Evolutionary conservation across 768 basidiomycete species (phyloP).

Genomic region (Dioszegia hungarica): DNA sequence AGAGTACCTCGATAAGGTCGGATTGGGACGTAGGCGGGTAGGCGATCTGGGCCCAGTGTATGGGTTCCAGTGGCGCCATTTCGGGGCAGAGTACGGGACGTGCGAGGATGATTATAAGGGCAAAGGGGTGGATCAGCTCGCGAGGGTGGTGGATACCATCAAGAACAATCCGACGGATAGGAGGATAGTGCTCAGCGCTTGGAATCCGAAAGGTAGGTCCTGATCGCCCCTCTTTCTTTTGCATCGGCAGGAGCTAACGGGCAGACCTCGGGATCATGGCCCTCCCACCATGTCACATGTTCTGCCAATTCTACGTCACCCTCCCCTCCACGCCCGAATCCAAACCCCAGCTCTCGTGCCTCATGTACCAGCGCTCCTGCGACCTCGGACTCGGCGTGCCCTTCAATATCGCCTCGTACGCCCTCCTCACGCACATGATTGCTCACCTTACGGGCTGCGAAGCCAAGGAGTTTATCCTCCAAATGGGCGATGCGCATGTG

Average conservation of each 20-base stretch:
- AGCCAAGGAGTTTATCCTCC: conserved; percentile 84
- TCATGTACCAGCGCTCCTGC: conserved; percentile 97
- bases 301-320: conserved; percentile 98
- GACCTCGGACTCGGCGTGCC: conserved; percentile 96
- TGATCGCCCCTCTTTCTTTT: not conserved
- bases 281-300: conserved; percentile 95
- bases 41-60: conserved; percentile 97
- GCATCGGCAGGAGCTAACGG: not conserved
- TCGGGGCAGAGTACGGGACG: conserved; percentile 69
- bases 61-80: conserved; percentile 95
- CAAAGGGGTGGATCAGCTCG: conserved; percentile 85
- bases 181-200: conserved; percentile 88
- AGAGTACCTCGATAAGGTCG: conserved; percentile 76
- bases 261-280: conserved; percentile 91
- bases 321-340: conserved; percentile 60
- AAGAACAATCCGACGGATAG: conserved; percentile 88
- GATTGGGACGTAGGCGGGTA: conserved; percentile 74
- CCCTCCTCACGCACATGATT: conserved; percentile 94
- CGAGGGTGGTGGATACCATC: conserved; percentile 85
- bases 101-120: conserved; percentile 59
- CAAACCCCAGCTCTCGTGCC: conserved; percentile 74
- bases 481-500: conserved; percentile 96
- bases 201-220: conserved; percentile 91
- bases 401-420: conserved; percentile 99
- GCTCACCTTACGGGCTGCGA: conserved; percentile 84